phyloP scores from a whole-genome alignment of 768 basidiomycete genomes.

The Boletus barrowsii region DNA sequence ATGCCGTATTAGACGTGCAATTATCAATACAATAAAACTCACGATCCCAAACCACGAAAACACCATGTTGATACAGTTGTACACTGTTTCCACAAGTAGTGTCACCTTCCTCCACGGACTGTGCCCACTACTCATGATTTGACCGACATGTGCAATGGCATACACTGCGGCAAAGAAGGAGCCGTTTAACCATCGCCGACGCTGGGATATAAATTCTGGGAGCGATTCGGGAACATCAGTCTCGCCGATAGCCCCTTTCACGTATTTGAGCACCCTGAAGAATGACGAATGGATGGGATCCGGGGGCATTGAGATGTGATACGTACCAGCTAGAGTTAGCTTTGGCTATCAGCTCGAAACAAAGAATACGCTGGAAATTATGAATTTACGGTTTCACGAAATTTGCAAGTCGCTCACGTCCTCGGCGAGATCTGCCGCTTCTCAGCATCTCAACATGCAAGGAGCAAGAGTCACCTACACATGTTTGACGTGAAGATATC shows the following conservation, averaged over 20 bases:
- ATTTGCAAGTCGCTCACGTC: constrained; percentile 51
- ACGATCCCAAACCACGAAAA: constrained; percentile 95
- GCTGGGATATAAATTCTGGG: constrained; percentile 91
- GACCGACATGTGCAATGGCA: constrained; percentile 71
- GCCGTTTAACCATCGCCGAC: constrained; percentile 86
- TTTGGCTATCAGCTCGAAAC: constrained; percentile 78
- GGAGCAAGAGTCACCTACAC: constrained; percentile 52
- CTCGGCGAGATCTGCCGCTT: constrained; percentile 74
- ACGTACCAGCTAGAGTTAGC: constrained; percentile 72
- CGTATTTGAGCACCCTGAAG: constrained; percentile 91
- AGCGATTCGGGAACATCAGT: constrained; percentile 93
- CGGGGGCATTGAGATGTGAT: constrained; percentile 1
- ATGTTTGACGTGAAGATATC: constrained; percentile 96
- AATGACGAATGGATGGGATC: constrained; percentile 5
- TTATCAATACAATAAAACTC: constrained; percentile 30
- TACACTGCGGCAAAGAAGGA: constrained; percentile 96
- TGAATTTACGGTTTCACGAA: background rate
- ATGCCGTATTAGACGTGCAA: background rate
- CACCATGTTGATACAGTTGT: constrained; percentile 82
- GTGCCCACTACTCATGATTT: constrained; percentile 48
- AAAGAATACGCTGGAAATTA: constrained; percentile 68
- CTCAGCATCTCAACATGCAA: constrained; percentile 4
- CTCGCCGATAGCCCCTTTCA: constrained; percentile 88
- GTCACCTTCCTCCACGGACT: constrained; percentile 68
- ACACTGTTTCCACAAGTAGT: constrained; percentile 78